Base-by-base conservation (phyloP, 805 yeast species). In the Sporopachydermia lactativora region DNA sequence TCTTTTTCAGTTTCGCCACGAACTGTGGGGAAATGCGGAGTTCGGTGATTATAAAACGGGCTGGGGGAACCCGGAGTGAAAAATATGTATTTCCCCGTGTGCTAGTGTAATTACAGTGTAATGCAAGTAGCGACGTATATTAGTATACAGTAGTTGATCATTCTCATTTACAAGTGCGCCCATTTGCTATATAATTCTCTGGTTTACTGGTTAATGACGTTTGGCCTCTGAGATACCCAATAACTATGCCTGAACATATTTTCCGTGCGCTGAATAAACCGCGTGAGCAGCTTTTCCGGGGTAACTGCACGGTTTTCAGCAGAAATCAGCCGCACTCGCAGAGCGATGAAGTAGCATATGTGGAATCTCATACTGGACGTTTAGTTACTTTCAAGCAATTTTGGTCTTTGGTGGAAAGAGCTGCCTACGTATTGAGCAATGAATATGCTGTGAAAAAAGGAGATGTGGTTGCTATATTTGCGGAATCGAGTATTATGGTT, bases 391-490 rank as follows among this genome's bases (percentile, higher is more conserved):
- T 24, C n/a, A 24, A 24, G 31, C 31, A 24, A 24, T 24, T 24
- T n/a, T 24, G 31, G 31, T 8, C 8, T n/a, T 8, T 8, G n/a
- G 31, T 24, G 8, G 31, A 24, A n/a, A n/a, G 13, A 8, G 31
- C 31, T 6, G 49, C 56, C 5, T 48, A 46, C 5, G 36, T 53
- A 2, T 37, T 60, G 14, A 43, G 39, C 5, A 36, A 43, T 18
- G 39, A 46, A 38, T 48, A 43, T 37, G 45, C 44, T 4, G 36
- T 60, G n/a, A n/a, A 34, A 3, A 41, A 41, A 5, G 54, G 51
- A 36, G 60, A 54, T n/a, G 59, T 58, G 11, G 58, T 59, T 4
- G 31, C 31, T 24, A 8, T 24, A 8, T 24, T 24, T n/a, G 31
- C 31, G n/a, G 31, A 24, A 24, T 24, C 31, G n/a, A 24, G 31